These are phyloP conservation scores for Nicotiana noctiflora DNA, from an alignment of 257 asterid genomes.

Conservation along the genomic window DNA sequence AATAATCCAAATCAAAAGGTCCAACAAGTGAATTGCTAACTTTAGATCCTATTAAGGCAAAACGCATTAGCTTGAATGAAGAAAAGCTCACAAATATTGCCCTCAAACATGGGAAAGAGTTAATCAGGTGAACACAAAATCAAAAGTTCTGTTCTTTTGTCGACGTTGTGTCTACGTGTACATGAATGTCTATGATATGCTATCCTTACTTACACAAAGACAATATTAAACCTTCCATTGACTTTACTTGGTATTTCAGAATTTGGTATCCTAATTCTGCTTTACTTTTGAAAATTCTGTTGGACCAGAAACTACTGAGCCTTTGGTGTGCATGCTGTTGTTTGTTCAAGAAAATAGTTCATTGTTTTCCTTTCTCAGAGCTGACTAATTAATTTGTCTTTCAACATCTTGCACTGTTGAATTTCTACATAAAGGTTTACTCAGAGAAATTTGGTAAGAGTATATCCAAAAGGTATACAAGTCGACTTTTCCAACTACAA, in stretches of 20 bases:
- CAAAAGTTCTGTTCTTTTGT: background rate
- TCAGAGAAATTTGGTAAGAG: slow-evolving; percentile 71
- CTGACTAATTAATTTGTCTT: background rate
- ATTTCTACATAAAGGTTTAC: slow-evolving; percentile 40
- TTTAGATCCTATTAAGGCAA: slow-evolving; percentile 33
- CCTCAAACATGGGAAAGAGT: slow-evolving; percentile 51
- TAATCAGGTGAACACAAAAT: slow-evolving; percentile 36
- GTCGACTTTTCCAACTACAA: slow-evolving; percentile 74
- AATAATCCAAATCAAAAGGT: slow-evolving; percentile 67
- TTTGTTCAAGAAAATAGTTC: background rate
- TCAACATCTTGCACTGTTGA: background rate
- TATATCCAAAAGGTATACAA: slow-evolving; percentile 64
- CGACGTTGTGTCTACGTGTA: background rate
- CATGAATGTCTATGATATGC: background rate
- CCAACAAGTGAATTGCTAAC: slow-evolving; percentile 53
- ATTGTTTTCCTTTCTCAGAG: background rate
- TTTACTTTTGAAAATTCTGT: background rate
- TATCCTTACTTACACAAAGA: background rate
- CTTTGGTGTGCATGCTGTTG: background rate
- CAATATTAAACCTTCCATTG: background rate
- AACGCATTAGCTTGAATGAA: slow-evolving; percentile 73
- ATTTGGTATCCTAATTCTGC: background rate
- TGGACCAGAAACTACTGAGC: background rate
- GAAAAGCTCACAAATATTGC: slow-evolving; percentile 67
- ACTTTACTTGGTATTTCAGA: background rate